Conservation (phyloP, 202 grass and related monocot species). For the Panicum virgatum region DNA sequence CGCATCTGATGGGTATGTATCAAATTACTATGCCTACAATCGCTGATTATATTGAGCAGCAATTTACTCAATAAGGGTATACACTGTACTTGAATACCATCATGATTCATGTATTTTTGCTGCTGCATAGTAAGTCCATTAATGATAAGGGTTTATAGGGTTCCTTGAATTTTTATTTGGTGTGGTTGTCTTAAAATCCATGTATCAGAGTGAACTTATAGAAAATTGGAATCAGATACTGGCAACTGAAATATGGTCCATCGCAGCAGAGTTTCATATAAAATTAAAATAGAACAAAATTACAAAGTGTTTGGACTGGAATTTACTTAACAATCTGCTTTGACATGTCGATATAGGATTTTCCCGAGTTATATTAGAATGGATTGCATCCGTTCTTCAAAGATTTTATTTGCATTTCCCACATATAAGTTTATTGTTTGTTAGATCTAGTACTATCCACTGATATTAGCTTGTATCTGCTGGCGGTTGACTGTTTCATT, state of each 20-base stretch:
- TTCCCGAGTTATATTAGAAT: background rate
- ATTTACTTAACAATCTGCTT: background rate
- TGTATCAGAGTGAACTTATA: background rate
- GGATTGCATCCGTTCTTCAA: background rate
- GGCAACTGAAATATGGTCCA: constrained; percentile 1
- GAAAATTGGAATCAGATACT: background rate
- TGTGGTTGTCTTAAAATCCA: background rate
- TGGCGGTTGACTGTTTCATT: background rate
- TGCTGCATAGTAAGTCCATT: background rate
- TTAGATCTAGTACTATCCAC: background rate
- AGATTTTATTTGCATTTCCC: no score
- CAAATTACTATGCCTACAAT: background rate
- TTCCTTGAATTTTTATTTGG: background rate
- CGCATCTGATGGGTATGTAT: constrained; percentile 60
- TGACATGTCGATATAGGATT: background rate
- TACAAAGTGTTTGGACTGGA: background rate
- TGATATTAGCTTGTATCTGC: background rate
- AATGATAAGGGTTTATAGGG: background rate
- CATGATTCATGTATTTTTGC: background rate
- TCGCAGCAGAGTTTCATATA: background rate
- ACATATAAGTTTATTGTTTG: background rate
- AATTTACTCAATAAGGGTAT: background rate
- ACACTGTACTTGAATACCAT: background rate
- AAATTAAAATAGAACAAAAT: background rate
- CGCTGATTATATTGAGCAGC: background rate